phyloP scores from a whole-genome alignment of 345 rosid genomes.

The Anastatica hierochuntica region DNA sequence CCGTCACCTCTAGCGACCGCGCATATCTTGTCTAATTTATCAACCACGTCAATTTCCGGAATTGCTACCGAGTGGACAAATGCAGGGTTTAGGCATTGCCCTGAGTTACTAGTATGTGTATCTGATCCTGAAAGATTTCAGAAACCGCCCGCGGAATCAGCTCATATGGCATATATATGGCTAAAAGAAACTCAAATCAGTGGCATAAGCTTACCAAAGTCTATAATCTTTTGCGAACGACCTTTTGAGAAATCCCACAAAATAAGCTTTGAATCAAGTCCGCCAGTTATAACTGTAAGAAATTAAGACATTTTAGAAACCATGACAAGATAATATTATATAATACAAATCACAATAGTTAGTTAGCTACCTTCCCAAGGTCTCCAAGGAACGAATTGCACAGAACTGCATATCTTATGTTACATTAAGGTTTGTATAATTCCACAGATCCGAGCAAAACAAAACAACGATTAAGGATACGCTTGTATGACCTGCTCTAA shows the following conservation, averaged over 20 bases:
- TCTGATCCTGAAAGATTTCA: conserved; percentile 37
- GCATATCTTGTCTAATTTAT: conserved; percentile 53
- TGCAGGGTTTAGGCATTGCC: conserved; percentile 81
- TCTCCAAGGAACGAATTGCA: conserved; percentile 90
- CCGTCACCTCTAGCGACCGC: conserved; percentile 88
- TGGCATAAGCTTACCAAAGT: conserved; percentile 43
- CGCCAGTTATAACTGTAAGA: conserved; percentile 68
- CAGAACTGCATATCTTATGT: conserved; percentile 71
- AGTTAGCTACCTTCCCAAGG: conserved; percentile 91
- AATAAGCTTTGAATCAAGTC: conserved; percentile 81
- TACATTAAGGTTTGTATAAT: conserved; percentile 17
- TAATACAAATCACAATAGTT: background rate
- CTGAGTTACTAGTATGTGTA: conserved; percentile 24
- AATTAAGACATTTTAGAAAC: background rate
- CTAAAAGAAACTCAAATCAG: background rate
- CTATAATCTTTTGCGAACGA: conserved; percentile 50
- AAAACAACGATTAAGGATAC: conserved; percentile 46
- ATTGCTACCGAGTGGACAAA: conserved; percentile 75
- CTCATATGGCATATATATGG: background rate
- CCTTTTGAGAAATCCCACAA: conserved; percentile 96
- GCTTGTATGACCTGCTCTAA: conserved; percentile 80
- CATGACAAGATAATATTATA: background rate
- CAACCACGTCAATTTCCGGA: conserved; percentile 69
- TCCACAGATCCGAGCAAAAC: background rate
- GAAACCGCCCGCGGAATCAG: background rate